Base-by-base conservation (phyloP, 1,284 basidiomycete species). In the Puccinia brachypodii region DNA sequence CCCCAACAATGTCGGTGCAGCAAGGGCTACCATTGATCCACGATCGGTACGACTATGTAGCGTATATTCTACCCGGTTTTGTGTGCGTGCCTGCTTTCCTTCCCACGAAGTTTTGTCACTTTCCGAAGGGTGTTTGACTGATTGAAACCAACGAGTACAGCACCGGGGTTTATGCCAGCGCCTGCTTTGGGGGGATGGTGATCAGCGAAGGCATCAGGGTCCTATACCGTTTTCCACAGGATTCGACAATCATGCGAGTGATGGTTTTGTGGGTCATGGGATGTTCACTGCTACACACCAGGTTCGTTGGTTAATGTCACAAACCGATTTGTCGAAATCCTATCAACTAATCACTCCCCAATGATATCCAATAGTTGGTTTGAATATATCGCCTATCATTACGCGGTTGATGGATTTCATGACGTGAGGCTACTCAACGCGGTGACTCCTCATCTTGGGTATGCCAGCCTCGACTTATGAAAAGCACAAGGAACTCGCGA, bases 191-290 rank as follows among this genome's bases (percentile, higher is more conserved):
- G 16, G 78, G 78, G 50, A 74, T 81, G 78, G 78, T 81, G 11
- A 66, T 81, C 25, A 66, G 56, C 25, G 78, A 81, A 40, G 68
- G 56, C 22, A 56, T 81, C n/a, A 56, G 78, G 47, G 78, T 81
- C n/a, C 40, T 81, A 28, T 74, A 81, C 56, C 78, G 78, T 25
- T 81, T 72, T 71, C 78, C 78, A 33, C 53, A 81, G 40, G 78
- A 81, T 36, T 50, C 53, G n/a, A 42, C 9, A 47, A 50, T 60
- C 50, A 58, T 66, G 25, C 53, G 60, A 38, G 25, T 40, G 7
- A 33, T 64, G 69, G 71, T 81, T 16, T 19, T 31, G 11, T 56
- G 50, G 68, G 60, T 81, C 19, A 72, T 74, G 40, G 40, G 38
- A 28, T 50, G 47, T 28, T 81, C 78, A 11, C 22, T 81, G 28